Evolutionary conservation across 352 stramenopile species (phyloP), one percentile per base, ranked within the genome.

Genomic region (Achlya hypogyna): DNA sequence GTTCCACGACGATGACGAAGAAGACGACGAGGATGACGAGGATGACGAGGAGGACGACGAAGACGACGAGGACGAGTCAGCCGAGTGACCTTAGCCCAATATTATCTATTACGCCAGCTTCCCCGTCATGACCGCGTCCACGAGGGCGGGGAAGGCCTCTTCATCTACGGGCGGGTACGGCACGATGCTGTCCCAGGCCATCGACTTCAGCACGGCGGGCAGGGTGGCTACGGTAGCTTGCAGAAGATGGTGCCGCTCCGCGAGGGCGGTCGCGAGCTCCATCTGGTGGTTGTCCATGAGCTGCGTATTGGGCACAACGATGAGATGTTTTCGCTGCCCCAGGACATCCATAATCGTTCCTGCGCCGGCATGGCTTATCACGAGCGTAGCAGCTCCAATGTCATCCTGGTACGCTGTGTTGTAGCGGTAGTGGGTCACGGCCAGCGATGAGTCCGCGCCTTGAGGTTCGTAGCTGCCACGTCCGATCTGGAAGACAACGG

Each of bases 221-320:
- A 91, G 68, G 5, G 34, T 62, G 23, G 77, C 70, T 16, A 77
- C 78, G 1, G 71, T 80, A 9, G 86, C 88, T 20, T 75, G 67
- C 10, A 89, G 67, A 59, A 84, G 89, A 54, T 82, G 89, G 1
- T 71, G 74, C 53, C 82, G 67, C 27, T 79, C 75, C 18, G 84
- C 84, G 82, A 99, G 96, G 38, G 95, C 93, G 51, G 91, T 76
- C 6, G 96, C 95, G 22, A 99, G 75, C 72, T 99, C 96, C 35
- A 77, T 81, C 77, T 98, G 96, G 75, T 99, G 96, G 82, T 98
- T 98, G 83, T 98, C 84, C 96, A 99, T 99, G 16, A 99, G 82
- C 62, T 69, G 49, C 20, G 81, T 88, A 73, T 99, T 99, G 10
- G 98, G 96, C 5, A 98, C 93, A 5, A 98, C 95, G 27, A 97